A percentile compares a stretch with the other conserved stretches of the same genome.
Conservation (phyloP, 2,329 filamentous ascomycete genomes). For the Pestalotiopsis sp. region DNA sequence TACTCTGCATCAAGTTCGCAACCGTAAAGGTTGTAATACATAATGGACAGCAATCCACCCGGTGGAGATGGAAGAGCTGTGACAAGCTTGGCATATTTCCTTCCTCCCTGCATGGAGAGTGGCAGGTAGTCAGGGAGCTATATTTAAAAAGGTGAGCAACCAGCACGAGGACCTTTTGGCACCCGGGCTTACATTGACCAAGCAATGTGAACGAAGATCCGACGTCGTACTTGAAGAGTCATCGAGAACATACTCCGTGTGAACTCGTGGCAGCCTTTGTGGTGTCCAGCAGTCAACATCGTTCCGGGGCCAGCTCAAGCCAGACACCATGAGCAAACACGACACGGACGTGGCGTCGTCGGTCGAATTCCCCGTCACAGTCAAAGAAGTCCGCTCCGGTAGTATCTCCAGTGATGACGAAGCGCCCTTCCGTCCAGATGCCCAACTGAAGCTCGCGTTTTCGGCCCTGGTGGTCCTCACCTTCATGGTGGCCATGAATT, state of each 20-base stretch:
- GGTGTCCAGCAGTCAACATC: not conserved
- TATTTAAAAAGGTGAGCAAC: not conserved
- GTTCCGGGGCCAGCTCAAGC: not conserved
- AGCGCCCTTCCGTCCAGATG: not conserved
- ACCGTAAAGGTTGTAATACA: not conserved
- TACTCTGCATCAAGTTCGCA: not conserved
- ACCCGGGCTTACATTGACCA: not conserved
- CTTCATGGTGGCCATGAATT: conserved; percentile 3
- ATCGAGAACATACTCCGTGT: not conserved
- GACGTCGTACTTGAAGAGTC: not conserved
- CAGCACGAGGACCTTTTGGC: not conserved
- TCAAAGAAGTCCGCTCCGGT: not conserved
- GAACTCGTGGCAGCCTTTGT: not conserved
- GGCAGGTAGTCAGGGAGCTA: not conserved
- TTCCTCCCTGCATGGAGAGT: not conserved
- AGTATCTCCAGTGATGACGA: not conserved
- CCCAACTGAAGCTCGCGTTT: conserved; percentile 2
- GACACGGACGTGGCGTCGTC: not conserved
- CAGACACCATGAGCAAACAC: not conserved
- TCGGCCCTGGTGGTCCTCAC: not conserved
- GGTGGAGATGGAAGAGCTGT: not conserved
- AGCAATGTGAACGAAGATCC: not conserved
- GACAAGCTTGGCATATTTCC: not conserved
- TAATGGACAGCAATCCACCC: not conserved
- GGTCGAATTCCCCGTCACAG: not conserved